A percentile compares a stretch with the other conserved stretches of the same genome.
Evolutionary conservation across 2,329 filamentous ascomycete genomes (phyloP).

Genomic region (Neofusicoccum parvum): DNA sequence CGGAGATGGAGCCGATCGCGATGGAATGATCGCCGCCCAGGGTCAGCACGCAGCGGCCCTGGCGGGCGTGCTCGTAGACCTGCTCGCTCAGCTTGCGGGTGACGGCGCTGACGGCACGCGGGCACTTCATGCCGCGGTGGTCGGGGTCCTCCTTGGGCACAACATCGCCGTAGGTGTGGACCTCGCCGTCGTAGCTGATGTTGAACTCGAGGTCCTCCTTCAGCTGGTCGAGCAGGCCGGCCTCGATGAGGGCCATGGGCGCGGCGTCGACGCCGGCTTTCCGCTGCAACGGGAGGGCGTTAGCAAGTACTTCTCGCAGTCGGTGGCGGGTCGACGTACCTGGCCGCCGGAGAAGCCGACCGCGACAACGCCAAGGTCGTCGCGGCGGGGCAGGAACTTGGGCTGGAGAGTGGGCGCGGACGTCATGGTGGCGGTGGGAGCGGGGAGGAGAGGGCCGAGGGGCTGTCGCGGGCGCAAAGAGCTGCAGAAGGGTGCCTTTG

Average conservation of each 20-base stretch:
- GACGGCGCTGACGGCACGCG: slow-evolving; percentile 80
- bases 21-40: slow-evolving; percentile 96
- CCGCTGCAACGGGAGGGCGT: slow-evolving; percentile 56
- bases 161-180: slow-evolving; percentile 80
- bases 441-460: neutral
- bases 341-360: slow-evolving; percentile 97
- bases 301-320: no score
- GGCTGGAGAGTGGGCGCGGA: slow-evolving; percentile 60
- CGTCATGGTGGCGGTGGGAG: slow-evolving; percentile 46
- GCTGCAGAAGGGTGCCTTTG: neutral
- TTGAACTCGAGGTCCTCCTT: slow-evolving; percentile 85
- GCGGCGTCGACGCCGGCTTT: slow-evolving; percentile 92
- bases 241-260: slow-evolving; percentile 83
- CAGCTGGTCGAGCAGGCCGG: slow-evolving; percentile 82
- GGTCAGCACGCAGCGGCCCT: slow-evolving; percentile 86
- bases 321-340: slow-evolving; percentile 59
- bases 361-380: slow-evolving; percentile 87
- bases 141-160: slow-evolving; percentile 73
- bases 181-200: slow-evolving; percentile 77
- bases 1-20: slow-evolving; percentile 89
- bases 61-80: slow-evolving; percentile 81
- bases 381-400: slow-evolving; percentile 77
- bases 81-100: slow-evolving; percentile 78
- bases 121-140: slow-evolving; percentile 92
- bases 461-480: neutral